Percentiles rank a stretch among this genome's conserved stretches.
These are phyloP conservation scores for Laburnicola sp. DNA, from an alignment of 2,329 filamentous ascomycete species.

Conservation along the genomic window DNA sequence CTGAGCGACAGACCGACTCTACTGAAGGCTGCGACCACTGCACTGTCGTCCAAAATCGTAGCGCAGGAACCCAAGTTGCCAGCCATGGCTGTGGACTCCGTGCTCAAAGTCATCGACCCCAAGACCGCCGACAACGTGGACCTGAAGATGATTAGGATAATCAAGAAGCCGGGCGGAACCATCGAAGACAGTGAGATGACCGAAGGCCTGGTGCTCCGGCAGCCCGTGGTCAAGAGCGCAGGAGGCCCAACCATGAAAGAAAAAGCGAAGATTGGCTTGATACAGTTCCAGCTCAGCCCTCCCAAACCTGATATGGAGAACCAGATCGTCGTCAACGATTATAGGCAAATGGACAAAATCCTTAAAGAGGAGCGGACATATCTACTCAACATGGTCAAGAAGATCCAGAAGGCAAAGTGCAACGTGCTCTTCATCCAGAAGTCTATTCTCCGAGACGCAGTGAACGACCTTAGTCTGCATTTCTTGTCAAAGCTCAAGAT, in stretches of 20 bases:
- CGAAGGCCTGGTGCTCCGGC: constrained; percentile 89
- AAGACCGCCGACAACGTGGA: constrained; percentile 97
- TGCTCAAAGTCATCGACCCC: constrained; percentile 92
- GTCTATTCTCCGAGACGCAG: constrained; percentile 94
- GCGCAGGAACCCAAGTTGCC: constrained; percentile 95
- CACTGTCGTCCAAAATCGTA: constrained; percentile 97
- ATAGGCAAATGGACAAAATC: constrained; percentile 99
- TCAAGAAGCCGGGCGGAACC: constrained; percentile 97
- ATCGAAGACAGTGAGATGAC: constrained; percentile 98
- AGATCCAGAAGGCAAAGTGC: constrained; percentile 99
- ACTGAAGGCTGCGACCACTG: constrained; percentile 94
- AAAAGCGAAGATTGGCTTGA: constrained; percentile 94
- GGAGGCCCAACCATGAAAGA: constrained; percentile 91
- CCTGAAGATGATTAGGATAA: constrained; percentile 90
- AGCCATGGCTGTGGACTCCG: constrained; percentile 97
- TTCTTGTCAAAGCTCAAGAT: constrained; percentile 98
- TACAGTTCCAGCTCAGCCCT: constrained; percentile 97
- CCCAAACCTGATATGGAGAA: constrained; percentile 99
- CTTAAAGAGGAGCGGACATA: constrained; percentile 98
- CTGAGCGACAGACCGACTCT: constrained; percentile 86
- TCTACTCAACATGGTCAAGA: constrained; percentile 98
- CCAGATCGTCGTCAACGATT: constrained; percentile 98
- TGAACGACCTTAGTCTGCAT: constrained; percentile 96
- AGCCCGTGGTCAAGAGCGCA: constrained; percentile 90
- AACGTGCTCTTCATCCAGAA: constrained; percentile 98